phyloP scores from a whole-genome alignment of 2,329 filamentous ascomycete genomes.

The Orbilia quercus region DNA sequence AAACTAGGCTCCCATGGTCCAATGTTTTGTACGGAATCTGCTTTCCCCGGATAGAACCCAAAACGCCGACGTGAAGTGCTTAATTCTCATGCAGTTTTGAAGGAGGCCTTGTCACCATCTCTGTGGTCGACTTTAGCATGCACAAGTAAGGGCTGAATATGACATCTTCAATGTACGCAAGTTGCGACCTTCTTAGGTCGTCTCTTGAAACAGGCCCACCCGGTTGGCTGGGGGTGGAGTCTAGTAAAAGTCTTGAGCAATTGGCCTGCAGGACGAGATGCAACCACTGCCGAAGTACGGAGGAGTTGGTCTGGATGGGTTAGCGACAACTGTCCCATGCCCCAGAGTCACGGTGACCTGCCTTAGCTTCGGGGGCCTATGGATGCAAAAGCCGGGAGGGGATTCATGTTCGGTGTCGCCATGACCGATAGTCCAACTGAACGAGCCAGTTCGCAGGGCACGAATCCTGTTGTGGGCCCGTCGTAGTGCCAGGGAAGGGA shows the following conservation, averaged over 20 bases:
- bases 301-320: no score
- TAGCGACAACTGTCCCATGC: neutral
- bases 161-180: slow-evolving; percentile 14
- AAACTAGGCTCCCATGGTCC: slow-evolving; percentile 36
- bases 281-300: slow-evolving; percentile 12
- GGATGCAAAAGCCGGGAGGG: slow-evolving; percentile 30
- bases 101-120: slow-evolving; percentile 21
- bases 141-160: slow-evolving; percentile 32
- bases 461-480: neutral
- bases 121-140: neutral
- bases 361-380: slow-evolving; percentile 11
- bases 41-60: slow-evolving; percentile 43
- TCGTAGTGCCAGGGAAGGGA: neutral
- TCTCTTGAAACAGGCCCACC: slow-evolving; percentile 48
- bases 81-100: slow-evolving; percentile 28
- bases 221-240: slow-evolving; percentile 5
- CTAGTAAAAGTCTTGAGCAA: slow-evolving; percentile 30
- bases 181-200: slow-evolving; percentile 29
- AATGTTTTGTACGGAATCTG: neutral
- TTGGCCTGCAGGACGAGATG: neutral
- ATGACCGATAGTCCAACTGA: slow-evolving; percentile 39
- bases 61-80: slow-evolving; percentile 44
- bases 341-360: neutral
- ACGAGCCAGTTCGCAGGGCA: neutral
- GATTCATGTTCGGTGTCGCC: slow-evolving; percentile 43